Base-by-base conservation (phyloP, 139 green algal genomes). In the Chlorella sp. region DNA sequence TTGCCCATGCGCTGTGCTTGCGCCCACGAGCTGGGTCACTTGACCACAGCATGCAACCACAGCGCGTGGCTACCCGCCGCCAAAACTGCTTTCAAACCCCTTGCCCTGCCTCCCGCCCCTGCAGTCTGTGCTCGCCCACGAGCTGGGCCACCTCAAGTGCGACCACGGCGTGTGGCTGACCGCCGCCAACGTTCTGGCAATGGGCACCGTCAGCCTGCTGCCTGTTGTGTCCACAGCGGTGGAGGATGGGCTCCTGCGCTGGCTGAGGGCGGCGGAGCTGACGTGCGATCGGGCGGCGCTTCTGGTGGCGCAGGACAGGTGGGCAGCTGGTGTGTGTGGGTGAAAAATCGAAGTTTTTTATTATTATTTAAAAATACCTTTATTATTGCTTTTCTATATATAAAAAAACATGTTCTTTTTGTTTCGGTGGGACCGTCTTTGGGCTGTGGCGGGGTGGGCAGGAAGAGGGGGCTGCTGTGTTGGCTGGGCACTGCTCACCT, bases 161-260 rank as follows among this genome's bases (percentile, higher is more conserved):
- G 95, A 99, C 75, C 98, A 99, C 91, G 98, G 97, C 15, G 93
- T 99, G 84, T 99, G 96, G 96, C 94, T 99, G 37, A 99, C 97
- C 0, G 90, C 98, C 14, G 97, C 97, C 69, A 99, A 99, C 89
- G 92, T 99, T 66, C 89, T 99, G 26, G 97, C 97, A 16, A 92
- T 95, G 48, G 95, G 96, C 81, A 97, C 97, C 12, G 94, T 96
- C 24, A 93, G 88, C 16, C 83, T 97, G 36, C 89, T 98, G 81
- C 96, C 95, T 0, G 21, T 96, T 0, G 90, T 97, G 11, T 95
- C 92, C 21, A 80, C 92, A 66, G 87, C 90, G 18, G 83, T 96
- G 28, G 92, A 97, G 91, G 96, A 97, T 78, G 92, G 93, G 39
- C 90, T 98, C 24, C 86, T 98, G 91, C 89, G 96, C n/a, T 98